Conservation (phyloP, 1,139 yeast species). For the Kazachstania sp. region DNA sequence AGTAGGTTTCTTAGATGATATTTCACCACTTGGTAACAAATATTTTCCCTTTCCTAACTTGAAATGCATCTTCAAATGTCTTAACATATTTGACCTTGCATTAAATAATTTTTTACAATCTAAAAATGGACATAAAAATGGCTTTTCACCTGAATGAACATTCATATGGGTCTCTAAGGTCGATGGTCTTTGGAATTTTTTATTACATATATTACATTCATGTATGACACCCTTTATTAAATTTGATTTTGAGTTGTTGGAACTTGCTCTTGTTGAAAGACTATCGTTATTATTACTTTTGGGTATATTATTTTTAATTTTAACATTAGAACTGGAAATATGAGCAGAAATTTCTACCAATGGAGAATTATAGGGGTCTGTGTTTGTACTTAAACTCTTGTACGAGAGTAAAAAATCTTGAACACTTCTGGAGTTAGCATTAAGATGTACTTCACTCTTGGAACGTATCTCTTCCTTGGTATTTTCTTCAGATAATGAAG, state of each 20-base stretch:
- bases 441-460: no score
- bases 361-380: no score
- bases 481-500: no score
- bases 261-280: background rate
- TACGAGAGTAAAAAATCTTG: no score
- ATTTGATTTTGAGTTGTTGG: background rate
- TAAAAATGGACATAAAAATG: slow-evolving; percentile 57
- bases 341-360: no score
- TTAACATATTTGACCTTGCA: slow-evolving; percentile 71
- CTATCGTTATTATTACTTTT: background rate
- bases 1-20: slow-evolving; percentile 12
- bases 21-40: slow-evolving; percentile 18
- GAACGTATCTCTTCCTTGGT: no score
- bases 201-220: slow-evolving; percentile 58
- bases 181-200: slow-evolving; percentile 73
- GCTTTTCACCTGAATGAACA: slow-evolving; percentile 83
- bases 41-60: slow-evolving; percentile 14
- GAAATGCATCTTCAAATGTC: slow-evolving; percentile 62
- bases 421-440: no score
- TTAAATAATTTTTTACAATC: slow-evolving; percentile 66
- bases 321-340: no score
- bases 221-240: slow-evolving; percentile 3
- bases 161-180: slow-evolving; percentile 73
- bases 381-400: no score
- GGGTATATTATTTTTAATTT: no score